Evolutionary conservation across 1,284 basidiomycete species (phyloP).

Genomic region (Cryptococcus amylolentus): DNA sequence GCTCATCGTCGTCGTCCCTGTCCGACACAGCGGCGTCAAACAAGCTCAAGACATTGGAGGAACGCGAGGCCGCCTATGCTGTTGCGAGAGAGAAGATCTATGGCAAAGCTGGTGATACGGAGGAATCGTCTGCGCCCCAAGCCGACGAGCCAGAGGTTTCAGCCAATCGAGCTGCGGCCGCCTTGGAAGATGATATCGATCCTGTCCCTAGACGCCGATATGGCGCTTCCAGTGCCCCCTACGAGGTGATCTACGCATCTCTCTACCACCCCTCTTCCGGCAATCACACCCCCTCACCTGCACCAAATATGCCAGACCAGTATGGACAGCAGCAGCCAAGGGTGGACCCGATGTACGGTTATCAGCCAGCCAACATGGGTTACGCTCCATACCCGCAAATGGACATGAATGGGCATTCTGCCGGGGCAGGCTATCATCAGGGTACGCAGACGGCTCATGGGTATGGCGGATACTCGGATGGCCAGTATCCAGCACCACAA

Average conservation of each 20-base stretch:
- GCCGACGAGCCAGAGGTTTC: neutral
- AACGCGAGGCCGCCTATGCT: constrained; percentile 40
- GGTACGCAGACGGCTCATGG: constrained; percentile 2
- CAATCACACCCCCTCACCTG: neutral
- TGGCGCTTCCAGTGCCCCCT: constrained; percentile 2
- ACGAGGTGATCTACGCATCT: constrained; percentile 37
- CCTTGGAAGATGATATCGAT: constrained; percentile 37
- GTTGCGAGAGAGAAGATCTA: constrained; percentile 40
- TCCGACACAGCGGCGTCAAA: constrained; percentile 5
- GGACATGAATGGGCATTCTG: constrained; percentile 12
- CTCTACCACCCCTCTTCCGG: constrained; percentile 26
- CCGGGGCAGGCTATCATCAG: constrained; percentile 1
- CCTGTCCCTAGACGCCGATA: constrained; percentile 30
- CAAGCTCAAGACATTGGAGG: constrained; percentile 39
- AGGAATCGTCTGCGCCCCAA: neutral
- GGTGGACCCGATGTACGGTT: neutral
- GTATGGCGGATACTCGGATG: neutral
- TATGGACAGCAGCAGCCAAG: neutral
- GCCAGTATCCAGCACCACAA: neutral
- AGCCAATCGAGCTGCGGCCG: neutral
- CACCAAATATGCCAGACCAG: neutral
- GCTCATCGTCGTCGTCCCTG: constrained; percentile 12
- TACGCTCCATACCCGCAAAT: constrained; percentile 9
- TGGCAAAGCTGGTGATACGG: constrained; percentile 16
- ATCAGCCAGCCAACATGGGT: constrained; percentile 10